Conservation (phyloP, 805 yeast genomes). For the Blastobotrys parvus region DNA sequence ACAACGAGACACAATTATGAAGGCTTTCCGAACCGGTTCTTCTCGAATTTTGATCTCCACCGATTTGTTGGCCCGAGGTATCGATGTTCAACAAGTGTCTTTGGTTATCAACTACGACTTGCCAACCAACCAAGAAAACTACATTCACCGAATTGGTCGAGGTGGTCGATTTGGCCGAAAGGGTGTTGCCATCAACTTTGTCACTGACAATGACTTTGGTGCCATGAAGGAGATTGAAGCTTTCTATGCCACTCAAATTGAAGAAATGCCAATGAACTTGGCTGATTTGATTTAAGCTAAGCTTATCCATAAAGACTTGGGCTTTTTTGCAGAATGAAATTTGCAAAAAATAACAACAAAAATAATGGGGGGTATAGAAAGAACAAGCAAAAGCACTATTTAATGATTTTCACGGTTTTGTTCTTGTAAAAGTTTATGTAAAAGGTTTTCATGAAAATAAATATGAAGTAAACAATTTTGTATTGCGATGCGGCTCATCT, state of each 20-base stretch:
- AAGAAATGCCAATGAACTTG: slow-evolving; percentile 85
- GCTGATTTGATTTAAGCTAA: slow-evolving; percentile 35
- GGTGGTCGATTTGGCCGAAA: slow-evolving; percentile 98
- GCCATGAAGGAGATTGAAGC: slow-evolving; percentile 76
- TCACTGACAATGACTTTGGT: slow-evolving; percentile 69
- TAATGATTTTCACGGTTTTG: no score
- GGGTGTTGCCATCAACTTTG: slow-evolving; percentile 90
- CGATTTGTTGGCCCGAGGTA: slow-evolving; percentile 97
- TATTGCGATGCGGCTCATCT: no score
- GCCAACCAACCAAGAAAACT: slow-evolving; percentile 89
- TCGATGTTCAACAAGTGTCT: slow-evolving; percentile 96
- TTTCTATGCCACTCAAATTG: slow-evolving; percentile 80
- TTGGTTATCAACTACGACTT: slow-evolving; percentile 91
- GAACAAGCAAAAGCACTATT: no score
- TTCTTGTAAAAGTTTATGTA: no score
- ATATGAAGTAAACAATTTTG: no score
- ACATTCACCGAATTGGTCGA: slow-evolving; percentile 95
- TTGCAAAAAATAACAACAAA: no score
- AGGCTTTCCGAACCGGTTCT: slow-evolving; percentile 88
- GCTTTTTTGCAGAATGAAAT: no score
- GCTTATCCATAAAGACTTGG: no score
- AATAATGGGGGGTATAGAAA: no score
- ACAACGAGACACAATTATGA: slow-evolving; percentile 91
- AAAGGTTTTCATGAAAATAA: no score
- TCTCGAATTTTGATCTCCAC: slow-evolving; percentile 93